Percentiles rank a stretch among this genome's conserved stretches.
Conservation (phyloP, 257 asterid genomes). For the Anisodus acutangulus region DNA sequence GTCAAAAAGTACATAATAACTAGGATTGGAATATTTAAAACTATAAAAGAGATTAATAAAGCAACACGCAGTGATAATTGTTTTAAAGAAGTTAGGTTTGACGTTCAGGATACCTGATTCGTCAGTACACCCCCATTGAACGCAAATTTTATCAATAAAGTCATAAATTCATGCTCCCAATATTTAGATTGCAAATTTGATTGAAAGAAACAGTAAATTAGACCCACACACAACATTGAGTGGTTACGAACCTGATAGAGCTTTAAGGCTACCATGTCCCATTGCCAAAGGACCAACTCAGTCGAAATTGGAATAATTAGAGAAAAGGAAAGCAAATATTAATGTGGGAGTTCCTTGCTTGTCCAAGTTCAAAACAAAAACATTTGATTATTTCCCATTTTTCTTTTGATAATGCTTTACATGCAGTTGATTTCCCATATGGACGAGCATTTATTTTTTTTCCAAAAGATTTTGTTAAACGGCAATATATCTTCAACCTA, state of each 20-base stretch:
- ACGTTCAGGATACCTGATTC: conserved; percentile 20
- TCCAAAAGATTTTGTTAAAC: background rate
- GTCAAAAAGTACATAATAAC: background rate
- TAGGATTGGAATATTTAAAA: background rate
- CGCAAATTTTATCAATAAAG: background rate
- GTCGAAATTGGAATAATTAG: background rate
- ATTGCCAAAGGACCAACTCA: background rate
- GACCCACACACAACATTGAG: background rate
- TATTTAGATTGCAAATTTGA: background rate
- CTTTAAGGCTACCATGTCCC: background rate
- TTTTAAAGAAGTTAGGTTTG: background rate
- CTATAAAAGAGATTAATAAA: background rate
- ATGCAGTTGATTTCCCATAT: background rate
- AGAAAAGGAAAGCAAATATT: background rate
- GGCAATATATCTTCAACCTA: background rate
- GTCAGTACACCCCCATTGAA: background rate
- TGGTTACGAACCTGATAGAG: background rate
- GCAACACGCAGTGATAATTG: background rate
- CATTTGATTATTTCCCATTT: background rate
- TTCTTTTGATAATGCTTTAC: background rate
- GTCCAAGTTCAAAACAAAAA: background rate
- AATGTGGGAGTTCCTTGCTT: background rate
- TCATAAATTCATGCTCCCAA: background rate
- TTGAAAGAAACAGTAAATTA: background rate
- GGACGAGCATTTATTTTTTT: background rate